Evolutionary conservation across 2,329 filamentous ascomycete genomes (phyloP).

Genomic region (Nothopassalora personata): DNA sequence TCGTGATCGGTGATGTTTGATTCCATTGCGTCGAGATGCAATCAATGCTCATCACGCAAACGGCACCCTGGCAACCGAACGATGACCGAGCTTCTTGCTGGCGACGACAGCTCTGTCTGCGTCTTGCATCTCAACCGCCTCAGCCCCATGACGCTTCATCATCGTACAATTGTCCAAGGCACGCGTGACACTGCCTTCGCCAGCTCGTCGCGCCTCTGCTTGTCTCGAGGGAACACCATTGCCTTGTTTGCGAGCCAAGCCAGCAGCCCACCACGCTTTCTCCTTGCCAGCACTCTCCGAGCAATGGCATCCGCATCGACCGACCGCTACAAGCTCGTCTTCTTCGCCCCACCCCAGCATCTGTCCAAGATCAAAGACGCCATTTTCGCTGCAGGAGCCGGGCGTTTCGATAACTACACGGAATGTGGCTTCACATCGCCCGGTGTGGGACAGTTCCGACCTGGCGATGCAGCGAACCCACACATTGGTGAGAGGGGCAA

Average conservation of each 20-base stretch:
- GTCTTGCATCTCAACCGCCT: background rate
- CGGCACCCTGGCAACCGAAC: background rate
- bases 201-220: background rate
- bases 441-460: conserved; percentile 63
- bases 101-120: background rate
- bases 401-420: conserved; percentile 39
- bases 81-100: background rate
- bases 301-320: background rate
- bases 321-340: conserved; percentile 40
- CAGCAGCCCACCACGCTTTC: background rate
- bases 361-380: conserved; percentile 39
- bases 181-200: background rate
- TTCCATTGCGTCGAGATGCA: background rate
- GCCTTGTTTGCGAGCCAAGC: background rate
- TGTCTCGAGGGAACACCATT: background rate
- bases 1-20: background rate
- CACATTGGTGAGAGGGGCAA: conserved; percentile 55
- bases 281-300: background rate
- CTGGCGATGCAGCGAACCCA: conserved; percentile 57
- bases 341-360: conserved; percentile 38
- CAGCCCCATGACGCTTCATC: background rate
- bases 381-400: conserved; percentile 44
- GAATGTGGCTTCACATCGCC: conserved; percentile 39
- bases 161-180: background rate
- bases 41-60: background rate